phyloP scores from a whole-genome alignment of 306 rosid species.

The Delonix regia region DNA sequence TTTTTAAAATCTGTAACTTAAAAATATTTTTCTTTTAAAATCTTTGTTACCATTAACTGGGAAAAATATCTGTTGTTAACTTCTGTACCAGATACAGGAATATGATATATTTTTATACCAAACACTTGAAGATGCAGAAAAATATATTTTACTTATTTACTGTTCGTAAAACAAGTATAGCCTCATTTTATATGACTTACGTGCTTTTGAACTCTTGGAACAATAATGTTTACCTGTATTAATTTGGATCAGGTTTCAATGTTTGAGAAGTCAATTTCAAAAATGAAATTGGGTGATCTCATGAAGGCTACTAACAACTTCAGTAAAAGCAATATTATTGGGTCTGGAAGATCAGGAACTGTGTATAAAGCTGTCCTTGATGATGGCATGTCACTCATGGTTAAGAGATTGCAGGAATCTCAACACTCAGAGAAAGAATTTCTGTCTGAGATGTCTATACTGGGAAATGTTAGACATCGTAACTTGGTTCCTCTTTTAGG shows the following conservation, averaged over 20 bases:
- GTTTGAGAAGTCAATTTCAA: conserved; percentile 80
- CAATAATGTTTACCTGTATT: conserved; percentile 30
- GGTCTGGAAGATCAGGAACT: conserved; percentile 88
- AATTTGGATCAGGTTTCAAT: conserved; percentile 70
- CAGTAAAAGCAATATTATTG: conserved; percentile 69
- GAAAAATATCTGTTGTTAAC: not conserved
- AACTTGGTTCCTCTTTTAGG: conserved; percentile 91
- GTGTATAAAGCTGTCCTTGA: conserved; percentile 77
- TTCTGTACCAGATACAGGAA: not conserved
- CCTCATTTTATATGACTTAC: not conserved
- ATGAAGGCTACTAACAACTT: conserved; percentile 93
- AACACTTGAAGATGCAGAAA: conserved; percentile 2
- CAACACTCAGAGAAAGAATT: conserved; percentile 86
- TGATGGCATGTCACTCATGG: conserved; percentile 78
- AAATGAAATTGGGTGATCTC: conserved; percentile 91
- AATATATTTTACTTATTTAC: not conserved
- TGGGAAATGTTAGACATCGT: conserved; percentile 73
- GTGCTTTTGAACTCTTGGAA: not conserved
- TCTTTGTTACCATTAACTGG: not conserved
- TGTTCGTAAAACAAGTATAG: conserved; percentile 4
- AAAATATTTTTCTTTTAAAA: not conserved
- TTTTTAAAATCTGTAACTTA: not conserved
- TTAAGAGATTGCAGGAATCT: conserved; percentile 92
- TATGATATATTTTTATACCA: conserved; percentile 11
- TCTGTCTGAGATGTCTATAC: conserved; percentile 79